phyloP scores from a whole-genome alignment of 2,329 filamentous ascomycete species.

The Fusarium anguioides region DNA sequence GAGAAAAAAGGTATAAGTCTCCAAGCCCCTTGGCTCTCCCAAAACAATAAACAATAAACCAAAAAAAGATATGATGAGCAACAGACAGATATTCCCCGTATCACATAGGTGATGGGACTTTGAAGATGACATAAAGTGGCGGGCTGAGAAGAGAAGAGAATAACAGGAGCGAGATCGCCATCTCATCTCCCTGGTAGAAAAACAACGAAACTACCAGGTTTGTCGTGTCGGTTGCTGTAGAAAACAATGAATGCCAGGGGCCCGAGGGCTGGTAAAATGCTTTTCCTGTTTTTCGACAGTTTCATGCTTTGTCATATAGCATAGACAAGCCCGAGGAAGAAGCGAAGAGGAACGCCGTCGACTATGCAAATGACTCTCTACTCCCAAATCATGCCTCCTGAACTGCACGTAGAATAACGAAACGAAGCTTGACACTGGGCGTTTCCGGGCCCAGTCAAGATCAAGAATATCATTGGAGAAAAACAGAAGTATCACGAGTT shows the following conservation, averaged over 20 bases:
- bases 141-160: slow-evolving; percentile 19
- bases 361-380: slow-evolving; percentile 54
- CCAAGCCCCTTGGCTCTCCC: slow-evolving; percentile 4
- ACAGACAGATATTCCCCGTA: slow-evolving; percentile 21
- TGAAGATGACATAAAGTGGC: slow-evolving; percentile 26
- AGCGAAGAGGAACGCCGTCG: slow-evolving; percentile 50
- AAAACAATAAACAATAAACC: slow-evolving; percentile 32
- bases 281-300: slow-evolving; percentile 32
- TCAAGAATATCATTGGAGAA: slow-evolving; percentile 28
- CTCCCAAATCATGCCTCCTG: slow-evolving; percentile 48
- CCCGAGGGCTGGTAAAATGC: slow-evolving; percentile 25
- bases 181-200: neutral
- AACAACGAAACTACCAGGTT: slow-evolving; percentile 37
- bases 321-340: slow-evolving; percentile 28
- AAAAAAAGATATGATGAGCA: slow-evolving; percentile 31
- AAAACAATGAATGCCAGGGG: slow-evolving; percentile 29
- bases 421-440: slow-evolving; percentile 30
- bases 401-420: slow-evolving; percentile 36
- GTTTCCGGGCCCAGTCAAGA: slow-evolving; percentile 30
- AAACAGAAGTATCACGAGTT: slow-evolving; percentile 50
- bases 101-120: slow-evolving; percentile 15
- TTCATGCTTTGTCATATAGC: slow-evolving; percentile 11
- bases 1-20: slow-evolving; percentile 29
- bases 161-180: slow-evolving; percentile 6
- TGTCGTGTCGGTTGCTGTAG: slow-evolving; percentile 36